phyloP scores from a whole-genome alignment of 345 rosid species.

The Aquilaria sinensis region DNA sequence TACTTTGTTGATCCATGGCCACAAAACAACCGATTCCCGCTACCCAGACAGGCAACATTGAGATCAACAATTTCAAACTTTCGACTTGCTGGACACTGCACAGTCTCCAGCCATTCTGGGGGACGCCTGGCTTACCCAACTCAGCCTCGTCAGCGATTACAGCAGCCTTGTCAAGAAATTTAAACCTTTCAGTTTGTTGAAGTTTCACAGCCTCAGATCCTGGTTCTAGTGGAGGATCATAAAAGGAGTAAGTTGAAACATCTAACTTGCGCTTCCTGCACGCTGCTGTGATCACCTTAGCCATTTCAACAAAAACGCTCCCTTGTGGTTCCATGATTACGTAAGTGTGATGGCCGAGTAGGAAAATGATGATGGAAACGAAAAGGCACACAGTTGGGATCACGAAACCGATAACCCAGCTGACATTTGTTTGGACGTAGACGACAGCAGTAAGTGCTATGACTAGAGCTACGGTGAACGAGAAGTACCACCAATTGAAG shows the following conservation, averaged over 20 bases:
- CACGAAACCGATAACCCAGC: constrained; percentile 47
- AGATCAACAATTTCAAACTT: constrained; percentile 27
- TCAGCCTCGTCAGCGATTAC: constrained; percentile 30
- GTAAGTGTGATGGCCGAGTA: constrained; percentile 42
- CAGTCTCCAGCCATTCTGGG: constrained; percentile 35
- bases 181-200: constrained; percentile 31
- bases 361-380: constrained; percentile 36
- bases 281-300: constrained; percentile 44
- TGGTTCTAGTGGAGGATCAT: constrained; percentile 36
- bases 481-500: constrained; percentile 76
- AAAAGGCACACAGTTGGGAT: constrained; percentile 45
- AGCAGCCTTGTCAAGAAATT: constrained; percentile 47
- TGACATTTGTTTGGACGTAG: constrained; percentile 52
- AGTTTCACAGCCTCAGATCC: constrained; percentile 17
- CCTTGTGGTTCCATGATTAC: constrained; percentile 42
- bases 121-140: constrained; percentile 32
- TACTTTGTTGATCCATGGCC: constrained; percentile 51
- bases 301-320: constrained; percentile 40
- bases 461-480: constrained; percentile 42
- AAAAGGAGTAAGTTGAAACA: constrained; percentile 6
- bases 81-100: constrained; percentile 42
- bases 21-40: constrained; percentile 40
- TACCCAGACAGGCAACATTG: constrained; percentile 35
- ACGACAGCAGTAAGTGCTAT: constrained; percentile 49
- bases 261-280: constrained; percentile 21